These are phyloP conservation scores for Lumnitzera littorea DNA, from an alignment of 345 rosid genomes.

Conservation along the genomic window DNA sequence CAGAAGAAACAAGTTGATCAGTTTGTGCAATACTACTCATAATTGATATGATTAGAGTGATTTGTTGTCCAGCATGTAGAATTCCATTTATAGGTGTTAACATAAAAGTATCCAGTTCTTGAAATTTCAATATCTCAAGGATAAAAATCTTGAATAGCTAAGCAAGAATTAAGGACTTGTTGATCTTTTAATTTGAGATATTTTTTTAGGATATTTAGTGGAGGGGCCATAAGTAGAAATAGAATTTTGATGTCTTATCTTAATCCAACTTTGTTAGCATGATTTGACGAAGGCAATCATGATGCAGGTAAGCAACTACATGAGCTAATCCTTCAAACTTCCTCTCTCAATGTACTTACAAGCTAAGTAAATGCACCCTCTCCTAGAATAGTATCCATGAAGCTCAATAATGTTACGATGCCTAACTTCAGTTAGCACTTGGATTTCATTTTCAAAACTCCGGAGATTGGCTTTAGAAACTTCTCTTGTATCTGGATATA, in stretches of 20 bases:
- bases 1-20: too few relatives aligned
- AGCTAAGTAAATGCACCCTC: slow-evolving; percentile 42
- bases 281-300: slow-evolving; percentile 52
- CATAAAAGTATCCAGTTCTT: too few relatives aligned
- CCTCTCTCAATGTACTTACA: slow-evolving; percentile 52
- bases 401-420: slow-evolving; percentile 63
- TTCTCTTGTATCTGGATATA: slow-evolving; percentile 20
- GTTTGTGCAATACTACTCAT: neutral
- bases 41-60: too few relatives aligned
- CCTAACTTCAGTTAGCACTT: slow-evolving; percentile 38
- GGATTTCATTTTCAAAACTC: slow-evolving; percentile 55
- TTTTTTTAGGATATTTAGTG: slow-evolving; percentile 18
- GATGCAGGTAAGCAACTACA: slow-evolving; percentile 63
- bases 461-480: slow-evolving; percentile 26
- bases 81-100: too few relatives aligned
- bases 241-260: slow-evolving; percentile 23
- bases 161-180: too few relatives aligned
- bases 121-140: too few relatives aligned
- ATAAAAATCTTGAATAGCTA: too few relatives aligned
- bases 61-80: too few relatives aligned
- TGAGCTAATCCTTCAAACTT: slow-evolving; percentile 63
- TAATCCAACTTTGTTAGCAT: slow-evolving; percentile 20
- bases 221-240: slow-evolving; percentile 27
- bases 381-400: slow-evolving; percentile 46
- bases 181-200: slow-evolving; percentile 3